These are phyloP conservation scores for Candida pseudofarinosa DNA, from an alignment of 805 yeast genomes.

Conservation along the genomic window DNA sequence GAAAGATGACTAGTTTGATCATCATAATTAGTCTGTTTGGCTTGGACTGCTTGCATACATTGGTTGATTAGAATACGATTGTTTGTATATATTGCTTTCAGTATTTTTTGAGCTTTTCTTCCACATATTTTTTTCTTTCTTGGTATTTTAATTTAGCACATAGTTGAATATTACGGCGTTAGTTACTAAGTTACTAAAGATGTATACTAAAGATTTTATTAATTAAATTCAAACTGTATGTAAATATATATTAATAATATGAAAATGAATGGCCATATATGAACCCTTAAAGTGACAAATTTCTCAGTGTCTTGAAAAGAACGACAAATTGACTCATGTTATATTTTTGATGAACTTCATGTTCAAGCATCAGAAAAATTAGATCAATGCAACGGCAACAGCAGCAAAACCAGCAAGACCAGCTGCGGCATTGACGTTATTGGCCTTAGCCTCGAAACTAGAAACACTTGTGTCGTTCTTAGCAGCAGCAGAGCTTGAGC, in stretches of 20 bases:
- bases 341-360: too few species aligned
- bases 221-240: constrained; percentile 4
- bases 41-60: neutral
- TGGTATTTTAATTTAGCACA: too few species aligned
- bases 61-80: neutral
- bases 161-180: too few species aligned
- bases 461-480: constrained; percentile 12
- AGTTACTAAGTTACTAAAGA: too few species aligned
- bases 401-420: constrained; percentile 42
- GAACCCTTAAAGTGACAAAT: constrained; percentile 3
- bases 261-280: neutral
- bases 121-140: too few species aligned
- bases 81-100: constrained; percentile 1
- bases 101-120: neutral
- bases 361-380: constrained; percentile 11
- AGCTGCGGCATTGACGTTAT: constrained; percentile 20
- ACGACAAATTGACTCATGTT: too few species aligned
- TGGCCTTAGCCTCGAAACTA: constrained; percentile 29
- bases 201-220: neutral
- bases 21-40: neutral
- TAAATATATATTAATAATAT: constrained; percentile 2
- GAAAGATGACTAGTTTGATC: neutral
- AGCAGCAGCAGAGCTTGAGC: constrained; percentile 12
- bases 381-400: constrained; percentile 37
- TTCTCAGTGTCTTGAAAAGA: too few species aligned